These are phyloP conservation scores for Centrapalus pauciflorus DNA, from an alignment of 129 eudicot genomes.

Conservation along the genomic window DNA sequence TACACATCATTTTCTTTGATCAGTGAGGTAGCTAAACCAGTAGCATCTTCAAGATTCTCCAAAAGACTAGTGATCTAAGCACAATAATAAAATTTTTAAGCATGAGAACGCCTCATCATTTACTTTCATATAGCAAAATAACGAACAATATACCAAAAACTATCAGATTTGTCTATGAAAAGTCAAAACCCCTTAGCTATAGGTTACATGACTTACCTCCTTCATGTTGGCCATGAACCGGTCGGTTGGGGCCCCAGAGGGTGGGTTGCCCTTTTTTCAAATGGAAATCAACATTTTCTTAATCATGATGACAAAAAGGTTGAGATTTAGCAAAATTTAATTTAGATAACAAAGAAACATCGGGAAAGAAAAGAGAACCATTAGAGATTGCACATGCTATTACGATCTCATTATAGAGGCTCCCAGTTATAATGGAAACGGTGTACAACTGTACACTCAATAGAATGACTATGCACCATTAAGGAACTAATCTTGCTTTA, in stretches of 20 bases:
- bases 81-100: neutral
- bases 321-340: neutral
- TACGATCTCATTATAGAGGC: neutral
- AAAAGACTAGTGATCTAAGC: constrained; percentile 70
- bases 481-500: too few species aligned
- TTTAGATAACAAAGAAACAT: neutral
- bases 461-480: neutral
- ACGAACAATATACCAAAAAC: neutral
- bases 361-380: neutral
- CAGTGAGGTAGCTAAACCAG: constrained; percentile 44
- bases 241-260: too few species aligned
- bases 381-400: neutral
- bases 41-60: constrained; percentile 50
- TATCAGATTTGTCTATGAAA: neutral
- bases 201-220: too few species aligned
- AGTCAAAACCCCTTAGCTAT: too few species aligned
- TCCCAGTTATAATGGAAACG: neutral
- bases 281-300: neutral
- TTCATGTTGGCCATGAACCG: too few species aligned
- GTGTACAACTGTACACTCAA: neutral
- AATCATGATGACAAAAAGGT: neutral
- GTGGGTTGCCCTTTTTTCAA: too few species aligned
- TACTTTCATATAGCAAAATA: neutral
- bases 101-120: neutral
- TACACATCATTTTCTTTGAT: constrained; percentile 50